phyloP scores from a whole-genome alignment of 768 basidiomycete genomes.

The Termitomyces sp. region DNA sequence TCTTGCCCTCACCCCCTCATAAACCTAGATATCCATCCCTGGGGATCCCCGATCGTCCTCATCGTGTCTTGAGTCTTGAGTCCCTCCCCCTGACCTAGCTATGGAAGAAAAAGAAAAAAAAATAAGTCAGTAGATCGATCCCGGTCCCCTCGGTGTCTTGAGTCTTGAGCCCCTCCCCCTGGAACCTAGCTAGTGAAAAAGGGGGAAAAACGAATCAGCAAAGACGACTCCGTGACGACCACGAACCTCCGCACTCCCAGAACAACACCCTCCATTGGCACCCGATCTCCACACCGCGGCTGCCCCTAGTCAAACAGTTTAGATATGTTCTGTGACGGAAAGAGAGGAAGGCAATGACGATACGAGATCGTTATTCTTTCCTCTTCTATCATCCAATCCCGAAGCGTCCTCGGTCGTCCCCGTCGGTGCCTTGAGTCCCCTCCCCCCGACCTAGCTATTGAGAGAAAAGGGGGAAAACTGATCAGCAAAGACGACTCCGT shows the following conservation, averaged over 20 bases:
- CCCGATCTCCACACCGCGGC: conserved; percentile 11
- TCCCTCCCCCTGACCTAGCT: background rate
- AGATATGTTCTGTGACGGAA: background rate
- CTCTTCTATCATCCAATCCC: background rate
- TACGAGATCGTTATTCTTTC: background rate
- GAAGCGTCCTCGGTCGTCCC: background rate
- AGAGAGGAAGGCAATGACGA: background rate
- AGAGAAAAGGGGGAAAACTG: background rate
- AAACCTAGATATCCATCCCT: conserved; percentile 4
- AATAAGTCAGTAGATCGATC: background rate
- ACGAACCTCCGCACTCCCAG: background rate
- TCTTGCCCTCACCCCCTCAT: background rate
- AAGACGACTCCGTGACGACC: background rate
- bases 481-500: conserved; percentile 5
- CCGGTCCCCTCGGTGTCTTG: background rate
- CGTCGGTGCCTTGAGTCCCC: conserved; percentile 1
- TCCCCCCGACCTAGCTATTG: conserved; percentile 2
- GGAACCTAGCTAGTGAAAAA: background rate
- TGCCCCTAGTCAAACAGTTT: background rate
- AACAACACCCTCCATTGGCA: background rate
- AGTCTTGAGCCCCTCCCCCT: background rate
- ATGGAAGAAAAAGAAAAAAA: background rate
- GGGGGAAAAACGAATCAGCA: background rate
- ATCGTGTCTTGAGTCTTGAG: background rate
- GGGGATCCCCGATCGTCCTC: background rate